Conservation (phyloP, 106 monocot genomes). For the Dendrobium chrysotoxum region DNA sequence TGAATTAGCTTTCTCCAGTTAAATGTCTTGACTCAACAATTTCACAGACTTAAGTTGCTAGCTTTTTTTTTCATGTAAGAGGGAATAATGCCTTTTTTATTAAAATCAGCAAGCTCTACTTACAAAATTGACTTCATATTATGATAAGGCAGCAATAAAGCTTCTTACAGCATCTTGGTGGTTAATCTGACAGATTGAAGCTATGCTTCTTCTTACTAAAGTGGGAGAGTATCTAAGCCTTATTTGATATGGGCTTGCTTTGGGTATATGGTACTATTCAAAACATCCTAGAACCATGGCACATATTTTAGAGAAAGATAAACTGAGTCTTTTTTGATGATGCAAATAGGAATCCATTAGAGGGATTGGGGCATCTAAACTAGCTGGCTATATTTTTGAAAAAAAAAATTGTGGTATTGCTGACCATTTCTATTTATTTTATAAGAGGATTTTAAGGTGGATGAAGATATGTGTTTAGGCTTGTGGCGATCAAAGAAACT, state of each 20-base stretch:
- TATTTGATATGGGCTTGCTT: background rate
- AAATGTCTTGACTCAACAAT: background rate
- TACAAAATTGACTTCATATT: background rate
- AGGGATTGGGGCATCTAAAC: background rate
- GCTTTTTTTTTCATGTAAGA: background rate
- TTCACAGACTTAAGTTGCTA: background rate
- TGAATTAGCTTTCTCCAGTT: background rate
- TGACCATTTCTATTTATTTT: background rate
- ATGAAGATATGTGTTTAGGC: too few species aligned
- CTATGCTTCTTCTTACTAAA: background rate
- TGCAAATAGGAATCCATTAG: background rate
- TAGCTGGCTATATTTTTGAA: background rate
- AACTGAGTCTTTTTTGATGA: background rate
- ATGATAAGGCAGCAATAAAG: background rate
- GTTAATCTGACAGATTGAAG: background rate
- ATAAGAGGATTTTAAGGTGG: too few species aligned
- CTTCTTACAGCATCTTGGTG: background rate
- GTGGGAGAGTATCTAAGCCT: background rate
- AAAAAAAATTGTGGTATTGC: background rate
- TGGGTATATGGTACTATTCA: background rate
- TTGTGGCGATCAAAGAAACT: too few species aligned
- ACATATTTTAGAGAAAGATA: background rate
- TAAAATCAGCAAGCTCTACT: background rate
- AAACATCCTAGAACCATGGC: background rate
- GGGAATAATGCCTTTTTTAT: background rate